Base-by-base conservation (phyloP, 1,139 yeast species). In the Geotrichum carabidarum region DNA sequence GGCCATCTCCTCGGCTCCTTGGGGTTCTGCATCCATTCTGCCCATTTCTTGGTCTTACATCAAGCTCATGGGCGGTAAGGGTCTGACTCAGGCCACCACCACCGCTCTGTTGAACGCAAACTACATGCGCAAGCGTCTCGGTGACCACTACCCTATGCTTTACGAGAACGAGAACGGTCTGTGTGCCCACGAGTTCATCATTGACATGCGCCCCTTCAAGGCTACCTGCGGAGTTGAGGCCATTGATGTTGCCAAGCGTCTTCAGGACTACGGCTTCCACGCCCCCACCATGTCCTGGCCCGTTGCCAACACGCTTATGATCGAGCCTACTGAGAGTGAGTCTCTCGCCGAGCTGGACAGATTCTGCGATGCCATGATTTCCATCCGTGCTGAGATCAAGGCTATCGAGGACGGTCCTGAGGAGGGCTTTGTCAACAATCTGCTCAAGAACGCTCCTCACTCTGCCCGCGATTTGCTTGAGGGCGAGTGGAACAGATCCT, bases 261-360 rank as follows among this genome's bases (percentile, higher is more conserved):
- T 93, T 59, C 98, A 93, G 73, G 99, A 93, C 73, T 93, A 91
- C 69, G 97, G 98, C 1, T 93, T 93, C 83, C 99, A 93, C 71
- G 97, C 97, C 0, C 99, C 99, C 62, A 93, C 99, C 50, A 84
- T 93, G 89, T 93, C 98, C 1, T 93, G 94, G 87, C 99, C 99
- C 22, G 96, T 93, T 53, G 91, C 97, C 11, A 95, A 95, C 58
- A 93, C 99, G 2, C 78, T 93, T 63, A 93, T 93, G 99, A 84
- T 93, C 62, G 99, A 93, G 74, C 99, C 99, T 57, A 93, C 99
- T 4, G 99, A 93, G 73, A 84, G 94, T 22, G 99, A 93, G 74
- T 83, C 89, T 67, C 74, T 86, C 66, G 86, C 78, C 54, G 99
- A 93, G 74, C 77, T 93, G 62, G 94, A 93, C 72, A 80, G 97